Evolutionary conservation across 2,329 filamentous ascomycete genomes (phyloP), one percentile per base, ranked within the genome.

Genomic region (Cadophora gregata): DNA sequence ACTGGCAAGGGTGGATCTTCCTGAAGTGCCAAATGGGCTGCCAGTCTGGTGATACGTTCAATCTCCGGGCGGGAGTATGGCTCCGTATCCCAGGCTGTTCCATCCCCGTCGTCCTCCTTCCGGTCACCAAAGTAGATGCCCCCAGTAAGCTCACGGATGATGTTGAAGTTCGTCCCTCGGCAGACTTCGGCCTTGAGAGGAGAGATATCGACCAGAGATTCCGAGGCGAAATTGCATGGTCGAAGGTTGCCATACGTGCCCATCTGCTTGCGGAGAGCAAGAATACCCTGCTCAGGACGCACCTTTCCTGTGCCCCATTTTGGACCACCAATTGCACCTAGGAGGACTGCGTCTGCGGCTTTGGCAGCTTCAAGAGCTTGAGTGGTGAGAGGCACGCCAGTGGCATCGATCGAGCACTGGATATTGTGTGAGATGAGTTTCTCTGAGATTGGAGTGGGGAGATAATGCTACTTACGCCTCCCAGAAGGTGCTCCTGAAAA

Each of bases 51-150:
- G 73, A 98, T 89, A 61, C 95, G 90, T 86, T 97, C 93, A 70
- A 98, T 90, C 84, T 98, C 96, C 62, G 85, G 79, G 48, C 91
- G 87, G 56, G 89, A 91, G 84, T 97, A 98, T 21, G 92, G 89
- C 82, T 97, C 93, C 1, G 90, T 94, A 81, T 98, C 95, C 80
- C 88, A 84, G 1, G 95, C 94, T 69, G 83, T 84, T 68, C 88
- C 92, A 69, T 88, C 88, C 66, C 91, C 92, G 61, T 91, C 90
- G 76, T 85, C 88, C 80, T 97, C 94, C 74, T 88, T 90, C 65
- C 93, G 87, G 58, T 96, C 93, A 59, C 95, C 94, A 79, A 98
- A 98, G 85, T 98, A 97, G 79, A 97, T 94, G 56, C 95, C 94
- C 24, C 93, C 92, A 0, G 94, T 97, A 62, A 97, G 81, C 81